Percentiles rank a stretch among this genome's conserved stretches.
Evolutionary conservation across 495 filamentous ascomycete species (phyloP).

Genomic region (Cudoniella acicularis): DNA sequence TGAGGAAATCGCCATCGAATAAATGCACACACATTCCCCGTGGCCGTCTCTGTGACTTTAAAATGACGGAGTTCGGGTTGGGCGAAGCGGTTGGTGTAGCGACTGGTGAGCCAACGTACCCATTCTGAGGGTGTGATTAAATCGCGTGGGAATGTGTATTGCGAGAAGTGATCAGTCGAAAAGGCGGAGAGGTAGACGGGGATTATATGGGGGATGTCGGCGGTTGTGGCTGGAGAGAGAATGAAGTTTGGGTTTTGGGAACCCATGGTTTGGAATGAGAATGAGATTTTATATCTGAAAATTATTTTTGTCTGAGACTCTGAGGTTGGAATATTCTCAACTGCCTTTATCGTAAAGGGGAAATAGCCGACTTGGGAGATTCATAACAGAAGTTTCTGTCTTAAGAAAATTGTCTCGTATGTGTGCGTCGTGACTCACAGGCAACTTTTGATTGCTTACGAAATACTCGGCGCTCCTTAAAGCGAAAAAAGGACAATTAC

Average conservation of each 20-base stretch:
- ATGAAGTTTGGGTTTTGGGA: constrained; percentile 4
- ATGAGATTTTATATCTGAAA: background rate
- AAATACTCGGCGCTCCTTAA: too few relatives aligned
- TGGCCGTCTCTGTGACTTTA: constrained; percentile 15
- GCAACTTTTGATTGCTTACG: too few relatives aligned
- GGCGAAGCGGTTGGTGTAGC: constrained; percentile 4
- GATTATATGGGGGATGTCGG: constrained; percentile 18
- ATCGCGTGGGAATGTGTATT: background rate
- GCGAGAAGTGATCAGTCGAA: constrained; percentile 13
- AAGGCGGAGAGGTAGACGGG: constrained; percentile 19
- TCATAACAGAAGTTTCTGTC: too few relatives aligned
- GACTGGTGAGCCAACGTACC: constrained; percentile 7
- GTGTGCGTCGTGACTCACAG: too few relatives aligned
- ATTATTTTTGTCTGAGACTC: background rate
- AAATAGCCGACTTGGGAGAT: too few relatives aligned
- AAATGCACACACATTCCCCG: constrained; percentile 11
- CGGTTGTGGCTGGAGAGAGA: constrained; percentile 12
- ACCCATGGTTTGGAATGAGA: constrained; percentile 3
- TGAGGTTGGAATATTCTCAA: background rate
- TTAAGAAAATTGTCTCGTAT: too few relatives aligned
- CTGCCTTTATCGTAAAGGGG: too few relatives aligned
- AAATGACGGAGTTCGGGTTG: constrained; percentile 15
- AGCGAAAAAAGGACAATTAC: too few relatives aligned
- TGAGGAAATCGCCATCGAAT: constrained; percentile 18
- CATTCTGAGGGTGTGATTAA: constrained; percentile 3